A percentile compares a stretch with the other conserved stretches of the same genome.
These are phyloP conservation scores for Lecanicillium sp. DNA, from an alignment of 2,329 filamentous ascomycete genomes.

Conservation along the genomic window DNA sequence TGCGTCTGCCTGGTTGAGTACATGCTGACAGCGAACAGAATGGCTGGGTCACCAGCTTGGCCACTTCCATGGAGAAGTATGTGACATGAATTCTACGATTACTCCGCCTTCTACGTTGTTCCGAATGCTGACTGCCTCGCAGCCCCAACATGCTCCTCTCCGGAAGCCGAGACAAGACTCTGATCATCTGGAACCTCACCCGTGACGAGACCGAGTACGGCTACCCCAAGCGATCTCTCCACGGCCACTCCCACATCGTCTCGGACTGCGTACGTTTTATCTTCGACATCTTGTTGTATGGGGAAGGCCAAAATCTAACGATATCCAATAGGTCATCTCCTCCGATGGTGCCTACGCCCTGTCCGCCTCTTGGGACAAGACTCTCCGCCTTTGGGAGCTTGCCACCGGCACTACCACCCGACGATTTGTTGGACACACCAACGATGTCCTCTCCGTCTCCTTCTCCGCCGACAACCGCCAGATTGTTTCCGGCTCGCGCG, in stretches of 20 bases:
- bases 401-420: constrained; percentile 94
- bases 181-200: constrained; percentile 99
- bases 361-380: constrained; percentile 99
- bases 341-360: constrained; percentile 99
- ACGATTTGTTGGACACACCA: constrained; percentile 98
- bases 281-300: not conserved
- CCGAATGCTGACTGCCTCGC: constrained; percentile 15
- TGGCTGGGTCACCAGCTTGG: constrained; percentile 98
- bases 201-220: constrained; percentile 97
- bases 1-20: constrained; percentile 13
- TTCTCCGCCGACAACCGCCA: constrained; percentile 99
- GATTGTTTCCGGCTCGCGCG: constrained; percentile 97
- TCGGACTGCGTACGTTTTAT: constrained; percentile 89
- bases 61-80: constrained; percentile 98
- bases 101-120: not conserved
- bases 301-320: constrained; percentile 16
- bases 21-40: constrained; percentile 43
- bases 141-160: constrained; percentile 99
- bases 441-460: constrained; percentile 98
- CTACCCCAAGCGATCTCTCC: constrained; percentile 97
- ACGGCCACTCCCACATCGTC: constrained; percentile 99
- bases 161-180: constrained; percentile 91
- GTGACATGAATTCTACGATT: constrained; percentile 19
- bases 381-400: constrained; percentile 98
- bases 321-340: constrained; percentile 76